phyloP scores from a whole-genome alignment of 768 basidiomycete species.

The Amanita polypyramis region DNA sequence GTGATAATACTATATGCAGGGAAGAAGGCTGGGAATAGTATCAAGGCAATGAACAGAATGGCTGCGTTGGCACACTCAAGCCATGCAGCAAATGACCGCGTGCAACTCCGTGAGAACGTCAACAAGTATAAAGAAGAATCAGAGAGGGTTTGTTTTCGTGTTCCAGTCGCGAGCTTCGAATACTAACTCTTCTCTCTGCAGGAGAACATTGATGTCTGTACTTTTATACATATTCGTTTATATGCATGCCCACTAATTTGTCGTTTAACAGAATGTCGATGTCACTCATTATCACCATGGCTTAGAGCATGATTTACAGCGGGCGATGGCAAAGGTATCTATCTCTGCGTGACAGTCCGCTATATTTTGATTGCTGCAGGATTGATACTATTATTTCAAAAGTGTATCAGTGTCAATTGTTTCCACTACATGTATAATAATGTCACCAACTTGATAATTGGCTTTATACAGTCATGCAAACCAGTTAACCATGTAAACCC shows the following conservation, averaged over 20 bases:
- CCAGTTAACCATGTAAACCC: background rate
- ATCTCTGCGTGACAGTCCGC: slow-evolving; percentile 3
- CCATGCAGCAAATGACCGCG: slow-evolving; percentile 30
- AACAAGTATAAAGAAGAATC: slow-evolving; percentile 73
- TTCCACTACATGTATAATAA: background rate
- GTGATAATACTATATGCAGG: slow-evolving; percentile 32
- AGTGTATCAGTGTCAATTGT: no score
- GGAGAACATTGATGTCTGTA: slow-evolving; percentile 4
- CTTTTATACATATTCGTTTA: background rate
- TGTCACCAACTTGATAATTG: background rate
- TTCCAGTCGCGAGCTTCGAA: background rate
- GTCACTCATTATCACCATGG: slow-evolving; percentile 7
- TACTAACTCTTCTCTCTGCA: background rate
- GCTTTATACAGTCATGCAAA: background rate
- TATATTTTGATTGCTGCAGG: no score
- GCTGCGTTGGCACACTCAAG: slow-evolving; percentile 36
- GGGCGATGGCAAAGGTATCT: slow-evolving; percentile 4
- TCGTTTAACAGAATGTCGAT: background rate
- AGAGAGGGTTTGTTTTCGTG: slow-evolving; percentile 30
- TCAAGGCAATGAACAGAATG: slow-evolving; percentile 82
- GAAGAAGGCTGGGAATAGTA: slow-evolving; percentile 80
- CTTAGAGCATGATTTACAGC: background rate
- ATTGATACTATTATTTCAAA: no score
- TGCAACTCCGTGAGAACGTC: slow-evolving; percentile 47
- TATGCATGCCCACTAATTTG: background rate